Evolutionary conservation across 2,329 filamentous ascomycete species (phyloP), one percentile per base, ranked within the genome.

Genomic region (Periglandula ipomoeae): DNA sequence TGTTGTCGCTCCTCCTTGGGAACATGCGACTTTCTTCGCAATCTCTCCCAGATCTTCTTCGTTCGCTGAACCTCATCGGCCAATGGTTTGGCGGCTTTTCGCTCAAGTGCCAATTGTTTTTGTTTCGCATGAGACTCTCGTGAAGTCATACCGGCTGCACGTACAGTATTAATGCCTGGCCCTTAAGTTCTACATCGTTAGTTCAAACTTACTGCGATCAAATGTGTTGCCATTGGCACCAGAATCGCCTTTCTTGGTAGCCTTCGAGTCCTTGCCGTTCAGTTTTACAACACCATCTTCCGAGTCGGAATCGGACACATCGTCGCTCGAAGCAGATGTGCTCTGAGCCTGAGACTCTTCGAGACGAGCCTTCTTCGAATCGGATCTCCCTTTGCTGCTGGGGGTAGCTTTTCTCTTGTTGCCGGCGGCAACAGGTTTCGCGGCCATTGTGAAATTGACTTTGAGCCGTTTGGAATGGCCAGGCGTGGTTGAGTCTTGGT

Each of bases 11-110:
- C 90, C 35, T 94, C 87, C 59, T 85, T 82, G 37, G 89, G 86
- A 1, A 98, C 89, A 60, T 96, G 89, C 3, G 90, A 95, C 71
- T 97, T 97, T 59, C 88, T 78, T 55, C 93, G 85, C 62, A 98
- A 71, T 53, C 87, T 81, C 72, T 98, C 93, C 94, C 93, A 98
- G 47, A 98, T 79, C 72, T 96, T 95, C 76, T 98, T 98, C 47
- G 88, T 87, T 53, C 89, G 84, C 54, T 84, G 80, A 55, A 97
- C 83, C 61, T 87, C 81, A 65, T 97, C 90, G 62, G 91, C 89
- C 57, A 97, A 84, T 22, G 93, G 93, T 70, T 96, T 97, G 39
- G 87, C 84, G 34, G 87, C 84, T 74, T 90, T 96, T 58, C 94
- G 87, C 65, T 97, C 91, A 61, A 83, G 85, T 22, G 82, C 85